Conservation (phyloP, 208 protist genomes). For the Trichomonas vaginalis region DNA sequence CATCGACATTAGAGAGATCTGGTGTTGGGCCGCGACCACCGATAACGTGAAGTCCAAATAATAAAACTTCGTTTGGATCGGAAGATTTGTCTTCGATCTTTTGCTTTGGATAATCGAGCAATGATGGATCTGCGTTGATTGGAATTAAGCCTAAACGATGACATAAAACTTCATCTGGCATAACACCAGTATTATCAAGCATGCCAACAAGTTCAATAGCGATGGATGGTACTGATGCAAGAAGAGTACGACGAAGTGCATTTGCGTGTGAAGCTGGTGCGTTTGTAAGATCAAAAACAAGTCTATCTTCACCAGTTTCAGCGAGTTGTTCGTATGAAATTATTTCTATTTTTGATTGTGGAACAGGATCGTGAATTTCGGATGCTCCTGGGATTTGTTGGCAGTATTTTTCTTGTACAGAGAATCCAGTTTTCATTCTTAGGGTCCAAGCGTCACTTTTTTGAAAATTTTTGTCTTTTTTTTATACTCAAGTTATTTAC, state of each 20-base stretch:
- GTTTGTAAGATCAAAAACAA: neutral
- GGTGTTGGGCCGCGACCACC: neutral
- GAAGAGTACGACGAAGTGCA: neutral
- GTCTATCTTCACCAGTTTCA: neutral
- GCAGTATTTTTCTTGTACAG: neutral
- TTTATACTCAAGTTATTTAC: no score
- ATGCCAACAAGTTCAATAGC: slow-evolving; percentile 41
- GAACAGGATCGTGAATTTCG: neutral
- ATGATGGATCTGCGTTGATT: neutral
- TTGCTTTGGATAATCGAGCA: neutral
- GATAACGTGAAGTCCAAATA: neutral
- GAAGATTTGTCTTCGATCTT: neutral
- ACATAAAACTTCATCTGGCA: slow-evolving; percentile 73
- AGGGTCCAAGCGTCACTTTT: neutral
- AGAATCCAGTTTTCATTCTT: neutral
- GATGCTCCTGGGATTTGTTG: neutral
- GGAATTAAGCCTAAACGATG: slow-evolving; percentile 75
- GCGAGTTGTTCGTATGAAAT: neutral
- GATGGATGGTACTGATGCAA: neutral
- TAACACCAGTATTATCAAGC: slow-evolving; percentile 83
- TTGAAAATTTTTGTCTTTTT: neutral
- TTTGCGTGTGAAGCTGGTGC: slow-evolving; percentile 15
- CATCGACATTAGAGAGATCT: neutral
- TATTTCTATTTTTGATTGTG: neutral
- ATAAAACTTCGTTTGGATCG: neutral